Base-by-base conservation (phyloP, 495 filamentous ascomycete species). In the Aspergillus panamensis region DNA sequence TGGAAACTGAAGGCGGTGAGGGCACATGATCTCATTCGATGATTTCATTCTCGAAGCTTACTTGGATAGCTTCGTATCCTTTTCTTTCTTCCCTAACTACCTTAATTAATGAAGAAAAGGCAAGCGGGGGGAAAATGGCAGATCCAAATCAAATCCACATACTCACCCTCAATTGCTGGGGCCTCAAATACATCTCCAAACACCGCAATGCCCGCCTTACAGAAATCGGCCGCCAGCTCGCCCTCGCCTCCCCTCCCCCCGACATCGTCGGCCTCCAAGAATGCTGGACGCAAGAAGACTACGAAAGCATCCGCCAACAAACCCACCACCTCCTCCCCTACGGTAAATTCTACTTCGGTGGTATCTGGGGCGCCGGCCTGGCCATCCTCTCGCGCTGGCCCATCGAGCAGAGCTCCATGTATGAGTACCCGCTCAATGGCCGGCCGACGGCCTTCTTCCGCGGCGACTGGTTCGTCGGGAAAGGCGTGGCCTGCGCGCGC, bases 381-480 rank as follows among this genome's bases (percentile, higher is more conserved):
- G 95, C 86, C 16, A 96, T 98, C 56, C 77, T 98, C n/a, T 95
- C 90, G 12, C 83, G 84, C 80, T 97, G 90, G 91, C 94, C 93
- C n/a, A 91, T 98, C 64, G 90, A 92, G 60, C 90, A 96, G 73
- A 93, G 87, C 72, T 83, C 76, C 66, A 94, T 97, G 90, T 79
- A 82, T 62, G 74, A 76, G 7, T 98, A 97, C 68, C 87, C 93
- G n/a, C 77, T 98, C 20, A 97, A 97, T 69, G 95, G 95, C 17
- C 83, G 93, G 16, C 95, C 94, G 2, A 90, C 90, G 6, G 92
- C 92, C 6, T 96, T 97, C 74, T 96, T 86, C 71, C 80, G 93
- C 50, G 94, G 94, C 5, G 94, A 97, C 72, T 96, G 91, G 90
- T 79, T 69, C 58, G 93, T 97, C 6, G 94, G 95, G 0, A 96